These are phyloP conservation scores for Fusarium buharicum DNA, from an alignment of 2,329 filamentous ascomycete species.

Conservation along the genomic window DNA sequence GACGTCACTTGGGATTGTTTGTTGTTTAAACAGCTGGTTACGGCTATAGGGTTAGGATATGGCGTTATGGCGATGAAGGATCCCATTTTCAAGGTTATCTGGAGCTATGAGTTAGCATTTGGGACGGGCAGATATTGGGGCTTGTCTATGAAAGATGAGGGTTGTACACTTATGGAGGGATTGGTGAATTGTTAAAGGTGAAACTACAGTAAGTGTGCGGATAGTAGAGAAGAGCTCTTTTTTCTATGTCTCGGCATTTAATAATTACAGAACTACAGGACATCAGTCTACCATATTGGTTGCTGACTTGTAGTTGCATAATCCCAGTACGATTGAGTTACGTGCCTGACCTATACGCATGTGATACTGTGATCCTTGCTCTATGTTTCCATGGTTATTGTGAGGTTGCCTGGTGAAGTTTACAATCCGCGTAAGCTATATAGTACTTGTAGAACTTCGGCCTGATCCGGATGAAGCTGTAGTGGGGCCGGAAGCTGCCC, in stretches of 20 bases:
- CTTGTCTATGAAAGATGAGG: constrained; percentile 12
- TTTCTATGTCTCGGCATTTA: not conserved
- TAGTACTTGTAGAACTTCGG: not conserved
- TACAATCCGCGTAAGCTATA: not conserved
- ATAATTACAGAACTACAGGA: constrained; percentile 1
- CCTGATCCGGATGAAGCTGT: constrained; percentile 33
- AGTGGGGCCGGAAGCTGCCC: constrained; percentile 29
- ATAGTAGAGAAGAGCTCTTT: not conserved
- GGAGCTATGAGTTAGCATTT: constrained; percentile 46
- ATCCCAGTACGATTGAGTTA: not conserved
- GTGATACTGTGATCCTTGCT: not conserved
- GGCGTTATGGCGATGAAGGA: constrained; percentile 55
- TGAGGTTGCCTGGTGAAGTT: constrained; percentile 9
- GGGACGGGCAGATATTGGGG: constrained; percentile 16
- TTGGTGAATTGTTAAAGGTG: constrained; percentile 4
- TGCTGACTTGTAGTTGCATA: not conserved
- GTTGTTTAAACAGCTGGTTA: constrained; percentile 3
- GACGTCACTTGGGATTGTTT: constrained; percentile 12
- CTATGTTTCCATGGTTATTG: not conserved
- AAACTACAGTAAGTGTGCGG: not conserved
- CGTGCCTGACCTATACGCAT: not conserved
- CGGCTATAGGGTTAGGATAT: constrained; percentile 41
- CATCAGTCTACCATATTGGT: not conserved
- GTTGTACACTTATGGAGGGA: constrained; percentile 17
- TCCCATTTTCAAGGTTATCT: constrained; percentile 45